Evolutionary conservation across 2,329 filamentous ascomycete genomes (phyloP), one percentile per base, ranked within the genome.

Genomic region (Colletotrichum tanaceti): DNA sequence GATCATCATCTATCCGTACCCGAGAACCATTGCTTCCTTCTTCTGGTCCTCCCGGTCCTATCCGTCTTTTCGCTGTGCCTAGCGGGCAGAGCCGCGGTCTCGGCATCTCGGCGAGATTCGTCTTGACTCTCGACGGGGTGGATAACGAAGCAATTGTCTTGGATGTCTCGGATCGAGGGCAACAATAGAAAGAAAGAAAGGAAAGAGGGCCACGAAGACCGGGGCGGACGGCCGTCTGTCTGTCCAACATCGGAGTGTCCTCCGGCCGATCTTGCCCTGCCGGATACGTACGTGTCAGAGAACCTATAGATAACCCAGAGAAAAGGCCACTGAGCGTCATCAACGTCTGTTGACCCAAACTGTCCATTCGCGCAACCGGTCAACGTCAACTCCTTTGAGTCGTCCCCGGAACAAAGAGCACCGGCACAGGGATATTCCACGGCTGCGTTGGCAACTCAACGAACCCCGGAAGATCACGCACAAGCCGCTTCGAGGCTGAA

Each of bases 141-240:
- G 28, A 53, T 16, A 39, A 53, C 32, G 32, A 53, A 53, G 50
- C 50, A n/a, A 38, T 5, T 53, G 50, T 53, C 32, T 53, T 38
- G 32, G 18, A 14, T 39, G 50, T 53, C 50, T 39, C 50, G 50
- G 50, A 16, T 11, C 20, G n/a, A 28, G 28, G 28, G 28, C 28
- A 28, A 28, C 5, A 28, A 28, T 16, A 32, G 50, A 53, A 53
- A 38, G 50, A 38, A 53, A 53, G 11, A 32, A 3, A 53, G 2
- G n/a, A 39, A 32, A 53, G 32, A 9, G 16, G 50, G 50, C 18
- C 13, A n/a, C 28, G 6, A 28, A 28, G 28, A 28, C 28, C 28
- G 28, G 28, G 28, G 28, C 28, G 28, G 28, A 28, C 28, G 28
- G 28, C 5, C 28, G 28, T 28, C 28, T 53, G 32, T 53, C 32